A percentile compares a stretch with the other conserved stretches of the same genome.
Evolutionary conservation across 441 rosid genomes (phyloP).

Genomic region (Mallotus japonicus): DNA sequence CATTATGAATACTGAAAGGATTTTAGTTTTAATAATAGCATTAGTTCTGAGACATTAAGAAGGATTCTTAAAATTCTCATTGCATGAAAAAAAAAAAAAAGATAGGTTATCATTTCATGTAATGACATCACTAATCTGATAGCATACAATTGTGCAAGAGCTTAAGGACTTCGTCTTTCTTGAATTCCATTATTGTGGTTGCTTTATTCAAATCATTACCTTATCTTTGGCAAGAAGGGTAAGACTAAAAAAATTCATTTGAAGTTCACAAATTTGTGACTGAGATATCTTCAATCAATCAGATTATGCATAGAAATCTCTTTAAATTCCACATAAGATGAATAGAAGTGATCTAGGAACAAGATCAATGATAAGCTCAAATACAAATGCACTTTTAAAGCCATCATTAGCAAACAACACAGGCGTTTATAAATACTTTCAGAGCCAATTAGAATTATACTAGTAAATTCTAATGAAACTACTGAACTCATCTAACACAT

Average conservation of each 20-base stretch:
- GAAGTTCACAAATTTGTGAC: neutral
- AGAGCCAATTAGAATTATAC: neutral
- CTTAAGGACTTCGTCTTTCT: neutral
- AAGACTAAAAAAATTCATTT: neutral
- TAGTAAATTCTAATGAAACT: neutral
- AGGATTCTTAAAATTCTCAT: neutral
- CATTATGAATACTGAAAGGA: neutral
- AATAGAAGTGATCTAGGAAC: neutral
- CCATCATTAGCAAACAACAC: neutral
- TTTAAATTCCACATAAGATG: neutral
- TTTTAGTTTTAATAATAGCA: neutral
- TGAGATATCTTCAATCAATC: neutral
- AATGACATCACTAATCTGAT: neutral
- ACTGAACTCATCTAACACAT: neutral
- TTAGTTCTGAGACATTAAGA: neutral
- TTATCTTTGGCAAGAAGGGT: neutral
- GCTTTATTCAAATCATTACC: too few relatives aligned
- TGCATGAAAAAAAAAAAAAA: neutral
- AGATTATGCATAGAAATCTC: neutral
- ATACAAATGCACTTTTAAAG: neutral
- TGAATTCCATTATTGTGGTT: neutral
- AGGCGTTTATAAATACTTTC: neutral
- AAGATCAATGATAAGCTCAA: neutral
- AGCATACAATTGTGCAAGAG: neutral
- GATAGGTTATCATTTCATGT: neutral